Percentiles rank a stretch among this genome's conserved stretches.
These are phyloP conservation scores for Solanum hybrid DNA, from an alignment of 305 asterid genomes.

Conservation along the genomic window DNA sequence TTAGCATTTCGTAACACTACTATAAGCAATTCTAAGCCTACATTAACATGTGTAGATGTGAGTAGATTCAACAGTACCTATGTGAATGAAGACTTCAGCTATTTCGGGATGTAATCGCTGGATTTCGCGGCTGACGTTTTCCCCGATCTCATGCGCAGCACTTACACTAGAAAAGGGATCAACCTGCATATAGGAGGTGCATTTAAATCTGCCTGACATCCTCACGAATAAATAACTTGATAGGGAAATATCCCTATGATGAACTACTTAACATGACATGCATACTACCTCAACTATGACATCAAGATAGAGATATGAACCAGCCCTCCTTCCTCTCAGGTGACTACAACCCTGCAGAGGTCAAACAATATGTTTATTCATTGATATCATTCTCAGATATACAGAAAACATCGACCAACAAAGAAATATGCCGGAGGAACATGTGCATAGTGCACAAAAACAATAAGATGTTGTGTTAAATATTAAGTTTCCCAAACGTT, in stretches of 20 bases:
- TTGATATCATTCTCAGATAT: neutral
- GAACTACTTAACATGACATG: neutral
- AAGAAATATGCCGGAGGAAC: neutral
- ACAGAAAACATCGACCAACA: neutral
- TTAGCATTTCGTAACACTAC: neutral
- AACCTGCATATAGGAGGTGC: constrained; percentile 41
- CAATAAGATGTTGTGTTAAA: neutral
- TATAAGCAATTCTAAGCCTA: neutral
- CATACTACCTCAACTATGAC: constrained; percentile 69
- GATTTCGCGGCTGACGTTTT: constrained; percentile 58
- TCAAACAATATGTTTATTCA: constrained; percentile 7
- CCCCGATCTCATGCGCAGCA: constrained; percentile 85
- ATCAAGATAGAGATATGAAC: constrained; percentile 87
- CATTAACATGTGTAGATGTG: neutral
- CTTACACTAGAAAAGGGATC: constrained; percentile 94
- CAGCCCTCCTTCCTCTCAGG: constrained; percentile 92
- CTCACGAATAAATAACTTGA: neutral
- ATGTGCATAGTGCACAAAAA: neutral
- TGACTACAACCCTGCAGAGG: constrained; percentile 68
- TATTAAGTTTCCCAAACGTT: neutral
- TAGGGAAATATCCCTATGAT: neutral
- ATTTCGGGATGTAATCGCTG: constrained; percentile 71
- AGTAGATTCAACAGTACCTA: constrained; percentile 37
- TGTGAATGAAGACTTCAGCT: constrained; percentile 86
- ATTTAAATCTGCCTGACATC: constrained; percentile 4